These are phyloP conservation scores for Solanum sitiens DNA, from an alignment of 257 asterid species.

Conservation along the genomic window DNA sequence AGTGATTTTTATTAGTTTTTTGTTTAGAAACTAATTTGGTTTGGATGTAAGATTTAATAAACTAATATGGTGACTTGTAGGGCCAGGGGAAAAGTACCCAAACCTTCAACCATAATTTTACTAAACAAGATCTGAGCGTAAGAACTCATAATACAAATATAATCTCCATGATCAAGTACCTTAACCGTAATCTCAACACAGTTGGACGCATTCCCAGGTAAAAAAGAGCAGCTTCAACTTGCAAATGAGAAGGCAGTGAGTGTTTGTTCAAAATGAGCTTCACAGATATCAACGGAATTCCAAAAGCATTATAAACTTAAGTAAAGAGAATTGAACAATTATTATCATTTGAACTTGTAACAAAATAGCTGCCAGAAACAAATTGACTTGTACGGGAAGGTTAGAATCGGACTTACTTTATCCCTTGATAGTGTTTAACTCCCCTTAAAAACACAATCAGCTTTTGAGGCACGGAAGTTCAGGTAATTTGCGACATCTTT, in stretches of 20 bases:
- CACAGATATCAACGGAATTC: background rate
- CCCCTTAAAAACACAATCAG: too few relatives aligned
- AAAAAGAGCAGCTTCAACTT: slow-evolving; percentile 93
- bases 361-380: too few relatives aligned
- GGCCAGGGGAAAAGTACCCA: background rate
- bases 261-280: background rate
- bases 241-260: slow-evolving; percentile 1
- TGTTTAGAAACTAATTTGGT: background rate
- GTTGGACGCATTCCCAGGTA: slow-evolving; percentile 94
- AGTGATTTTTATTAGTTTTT: background rate
- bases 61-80: background rate
- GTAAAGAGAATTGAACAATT: background rate
- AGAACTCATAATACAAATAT: background rate
- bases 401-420: too few relatives aligned
- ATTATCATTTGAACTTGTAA: background rate
- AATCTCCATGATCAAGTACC: slow-evolving; percentile 27
- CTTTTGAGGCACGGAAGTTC: too few relatives aligned
- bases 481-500: too few relatives aligned
- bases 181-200: slow-evolving; percentile 73
- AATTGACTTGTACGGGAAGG: too few relatives aligned
- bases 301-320: background rate
- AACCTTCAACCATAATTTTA: background rate
- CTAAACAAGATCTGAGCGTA: background rate
- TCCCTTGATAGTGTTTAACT: too few relatives aligned
- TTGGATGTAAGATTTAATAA: background rate